Evolutionary conservation across 495 filamentous ascomycete species (phyloP), one percentile per base, ranked within the genome.

Genomic region (Monascus purpureus): DNA sequence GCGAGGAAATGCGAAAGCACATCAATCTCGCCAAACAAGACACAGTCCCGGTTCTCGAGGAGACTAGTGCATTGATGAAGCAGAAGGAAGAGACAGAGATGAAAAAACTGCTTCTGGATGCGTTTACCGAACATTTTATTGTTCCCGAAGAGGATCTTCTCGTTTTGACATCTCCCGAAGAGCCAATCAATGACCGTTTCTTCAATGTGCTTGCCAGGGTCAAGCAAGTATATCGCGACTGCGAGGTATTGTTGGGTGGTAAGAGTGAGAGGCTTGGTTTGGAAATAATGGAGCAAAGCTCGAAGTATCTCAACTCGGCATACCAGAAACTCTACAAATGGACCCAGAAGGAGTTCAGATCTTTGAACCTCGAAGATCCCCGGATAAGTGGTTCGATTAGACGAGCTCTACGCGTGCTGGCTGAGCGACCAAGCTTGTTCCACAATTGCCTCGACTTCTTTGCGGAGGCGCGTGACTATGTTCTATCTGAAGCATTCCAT

Each of bases 321-420:
- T 96, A 92, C 47, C 88, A 96, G 53, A 96, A 94, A 52, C 65
- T 96, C 7, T 93, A 88, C 52, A 70, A 77, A 38, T 96, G 92
- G 92, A 78, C 93, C 6, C 86, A 95, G 52, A 73, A 77, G 19
- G 87, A 96, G 45, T 86, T 97, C 61, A 88, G 87, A 50, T 75
- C 77, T 1, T 55, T 96, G 28, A 92, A 95, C 49, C 68, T 99
- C 8, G 92, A 96, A 50, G 93, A 86, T 47, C 88, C 88, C 3
- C 85, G 93, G 36, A 86, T 97, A 41, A 87, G 77, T 44, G 71
- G 80, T 17, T 71, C 84, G 8, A 86, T 97, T 25, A 72, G 88
- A 18, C 75, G 80, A 29, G 84, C 85, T 9, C 63, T 97, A 17
- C 73, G 86, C 13, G 82, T 93, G 19, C 62, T 99, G 13, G 87